A percentile compares a stretch with the other conserved stretches of the same genome.
Evolutionary conservation across 1,284 basidiomycete species (phyloP).

Genomic region (Cryptococcus sp.): DNA sequence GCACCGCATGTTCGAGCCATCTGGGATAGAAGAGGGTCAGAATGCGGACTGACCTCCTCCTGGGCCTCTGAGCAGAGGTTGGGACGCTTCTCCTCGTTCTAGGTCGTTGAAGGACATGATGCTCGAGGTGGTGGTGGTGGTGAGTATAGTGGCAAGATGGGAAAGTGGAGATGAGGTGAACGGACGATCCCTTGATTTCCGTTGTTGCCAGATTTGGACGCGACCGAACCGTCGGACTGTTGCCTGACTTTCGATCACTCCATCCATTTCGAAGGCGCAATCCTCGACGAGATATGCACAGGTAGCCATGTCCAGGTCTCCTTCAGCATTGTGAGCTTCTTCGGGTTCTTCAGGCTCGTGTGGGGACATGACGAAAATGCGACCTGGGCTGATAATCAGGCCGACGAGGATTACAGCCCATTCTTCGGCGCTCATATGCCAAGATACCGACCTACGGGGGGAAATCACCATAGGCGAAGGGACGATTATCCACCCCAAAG

Average conservation of each 20-base stretch:
- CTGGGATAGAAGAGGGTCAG: neutral
- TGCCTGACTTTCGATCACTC: too few species aligned
- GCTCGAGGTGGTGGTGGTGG: neutral
- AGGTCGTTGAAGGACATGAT: constrained; percentile 52
- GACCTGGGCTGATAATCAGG: neutral
- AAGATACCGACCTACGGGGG: constrained; percentile 82
- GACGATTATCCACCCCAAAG: constrained; percentile 88
- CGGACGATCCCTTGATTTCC: too few species aligned
- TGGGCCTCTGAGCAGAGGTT: constrained; percentile 25
- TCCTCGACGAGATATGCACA: too few species aligned
- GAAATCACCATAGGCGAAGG: constrained; percentile 82
- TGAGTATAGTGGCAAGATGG: constrained; percentile 3
- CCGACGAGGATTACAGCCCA: constrained; percentile 57
- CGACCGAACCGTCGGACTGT: too few species aligned
- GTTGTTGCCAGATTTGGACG: too few species aligned
- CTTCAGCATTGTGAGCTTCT: too few species aligned
- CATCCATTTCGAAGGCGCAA: too few species aligned
- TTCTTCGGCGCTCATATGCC: constrained; percentile 74
- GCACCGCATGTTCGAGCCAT: neutral
- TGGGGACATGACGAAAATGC: too few species aligned
- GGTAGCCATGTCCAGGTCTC: too few species aligned
- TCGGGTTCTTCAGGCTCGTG: too few species aligned
- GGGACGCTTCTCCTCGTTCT: constrained; percentile 44
- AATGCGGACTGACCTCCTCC: neutral
- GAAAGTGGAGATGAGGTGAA: neutral